Percentiles rank a stretch among this genome's conserved stretches.
phyloP scores from a whole-genome alignment of 2,329 filamentous ascomycete genomes.

The Blastomyces parvus region DNA sequence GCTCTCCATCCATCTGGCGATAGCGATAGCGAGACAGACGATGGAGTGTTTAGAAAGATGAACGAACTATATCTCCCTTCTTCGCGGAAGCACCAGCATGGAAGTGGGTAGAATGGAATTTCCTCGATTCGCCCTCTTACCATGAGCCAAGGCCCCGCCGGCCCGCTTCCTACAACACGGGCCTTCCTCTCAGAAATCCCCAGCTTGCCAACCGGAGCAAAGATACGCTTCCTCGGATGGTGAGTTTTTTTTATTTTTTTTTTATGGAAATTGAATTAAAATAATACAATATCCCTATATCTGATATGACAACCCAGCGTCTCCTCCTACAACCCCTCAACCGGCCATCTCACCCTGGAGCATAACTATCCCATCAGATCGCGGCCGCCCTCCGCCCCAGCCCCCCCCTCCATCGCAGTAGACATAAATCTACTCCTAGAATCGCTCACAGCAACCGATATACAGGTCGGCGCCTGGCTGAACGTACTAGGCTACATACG shows the following conservation, averaged over 20 bases:
- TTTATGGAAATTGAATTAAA: too few relatives aligned
- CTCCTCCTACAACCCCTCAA: slow-evolving; percentile 46
- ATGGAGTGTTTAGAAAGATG: too few relatives aligned
- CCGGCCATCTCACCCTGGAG: slow-evolving; percentile 56
- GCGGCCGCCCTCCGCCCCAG: slow-evolving; percentile 16
- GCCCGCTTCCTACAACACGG: slow-evolving; percentile 54
- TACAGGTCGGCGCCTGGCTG: slow-evolving; percentile 71
- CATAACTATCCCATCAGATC: slow-evolving; percentile 50
- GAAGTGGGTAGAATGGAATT: slow-evolving; percentile 3
- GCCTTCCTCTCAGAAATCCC: slow-evolving; percentile 57
- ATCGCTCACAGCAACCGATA: slow-evolving; percentile 51
- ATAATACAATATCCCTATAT: too few relatives aligned
- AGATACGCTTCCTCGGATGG: slow-evolving; percentile 90
- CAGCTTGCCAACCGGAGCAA: slow-evolving; percentile 49
- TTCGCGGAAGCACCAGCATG: background rate
- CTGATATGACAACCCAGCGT: slow-evolving; percentile 45
- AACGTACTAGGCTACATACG: slow-evolving; percentile 77
- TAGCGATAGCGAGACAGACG: too few relatives aligned
- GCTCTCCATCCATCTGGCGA: background rate
- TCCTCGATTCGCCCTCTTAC: slow-evolving; percentile 12
- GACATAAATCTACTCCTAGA: slow-evolving; percentile 64
- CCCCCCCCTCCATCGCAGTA: slow-evolving; percentile 50
- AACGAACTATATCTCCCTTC: background rate
- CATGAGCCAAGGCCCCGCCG: slow-evolving; percentile 33
- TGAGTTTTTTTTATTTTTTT: slow-evolving; percentile 43